A percentile compares a stretch with the other conserved stretches of the same genome.
These are phyloP conservation scores for Pseudofabraea citricarpa DNA, from an alignment of 2,329 filamentous ascomycete genomes.

Conservation along the genomic window DNA sequence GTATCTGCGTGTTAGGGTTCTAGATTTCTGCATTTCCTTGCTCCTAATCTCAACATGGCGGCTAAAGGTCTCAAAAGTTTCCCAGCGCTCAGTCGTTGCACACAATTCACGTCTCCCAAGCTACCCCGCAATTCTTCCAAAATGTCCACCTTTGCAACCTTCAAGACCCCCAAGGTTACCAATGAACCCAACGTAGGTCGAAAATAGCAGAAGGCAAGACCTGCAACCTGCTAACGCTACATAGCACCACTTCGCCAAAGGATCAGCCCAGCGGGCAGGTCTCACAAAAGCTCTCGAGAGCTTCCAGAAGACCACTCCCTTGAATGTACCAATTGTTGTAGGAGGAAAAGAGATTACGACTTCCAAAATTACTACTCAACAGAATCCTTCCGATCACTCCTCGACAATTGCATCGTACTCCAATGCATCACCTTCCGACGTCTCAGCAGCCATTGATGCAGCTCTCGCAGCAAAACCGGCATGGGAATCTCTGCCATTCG, in stretches of 20 bases:
- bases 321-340: constrained; percentile 79
- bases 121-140: constrained; percentile 20
- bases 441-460: constrained; percentile 74
- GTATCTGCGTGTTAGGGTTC: no score
- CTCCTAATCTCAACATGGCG: constrained; percentile 9
- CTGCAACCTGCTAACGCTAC: constrained; percentile 6
- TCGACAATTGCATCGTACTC: constrained; percentile 78
- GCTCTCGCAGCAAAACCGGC: constrained; percentile 80
- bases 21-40: no score
- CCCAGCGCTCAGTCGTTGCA: constrained; percentile 14
- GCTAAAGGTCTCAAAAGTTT: constrained; percentile 20
- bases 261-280: constrained; percentile 71
- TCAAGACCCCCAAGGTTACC: constrained; percentile 79
- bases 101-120: constrained; percentile 11
- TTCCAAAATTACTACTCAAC: constrained; percentile 61
- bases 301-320: constrained; percentile 62
- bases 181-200: constrained; percentile 92
- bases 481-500: constrained; percentile 85
- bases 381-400: constrained; percentile 78
- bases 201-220: neutral
- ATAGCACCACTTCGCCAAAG: constrained; percentile 85
- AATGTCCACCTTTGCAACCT: constrained; percentile 57
- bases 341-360: constrained; percentile 77
- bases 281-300: constrained; percentile 69
- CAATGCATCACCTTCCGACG: constrained; percentile 71